Base-by-base conservation (phyloP, 2,329 filamentous ascomycete genomes). In the Trichophyton equinum region DNA sequence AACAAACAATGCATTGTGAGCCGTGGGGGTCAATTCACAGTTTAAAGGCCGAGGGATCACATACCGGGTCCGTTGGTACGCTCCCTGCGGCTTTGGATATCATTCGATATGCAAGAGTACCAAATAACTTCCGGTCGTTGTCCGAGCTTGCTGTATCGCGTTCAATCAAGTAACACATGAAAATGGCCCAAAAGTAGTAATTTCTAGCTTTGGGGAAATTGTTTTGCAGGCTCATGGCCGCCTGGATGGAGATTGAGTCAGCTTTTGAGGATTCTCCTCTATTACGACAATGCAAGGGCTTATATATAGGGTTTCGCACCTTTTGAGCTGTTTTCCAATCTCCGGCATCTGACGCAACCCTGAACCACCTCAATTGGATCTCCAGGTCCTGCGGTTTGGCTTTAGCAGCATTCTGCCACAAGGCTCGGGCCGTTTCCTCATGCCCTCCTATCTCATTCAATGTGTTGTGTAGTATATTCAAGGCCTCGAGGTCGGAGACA, bases 81-180 rank as follows among this genome's bases (percentile, higher is more conserved):
- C 70, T 74, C 5, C 73, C 71, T 11, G 74, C 76, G 47, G 77
- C 75, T 63, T 79, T 79, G 6, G 74, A 74, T 15, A 77, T 70
- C 74, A 79, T 77, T 42, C 77, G 75, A 65, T 77, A 79, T 33
- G 77, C 78, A 59, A 80, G 67, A n/a, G 74, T 77, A n/a, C 76
- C 76, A 64, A 78, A 79, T 7, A 79, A 68, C 61, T 74, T 76
- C 57, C 73, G 70, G 22, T 78, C 76, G 33, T 69, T 68, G 11
- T 77, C 75, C 4, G 73, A 74, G 60, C 71, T 73, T 18, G 65
- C 61, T 8, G 67, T 53, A 61, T 76, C 72, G 27, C 68, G 64
- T 15, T 74, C 68, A 47, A 78, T 69, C 51, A 78, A 67, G 61
- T 77, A 71, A 62, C 73, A 76, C 64, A 77, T 71, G 61, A 79